These are phyloP conservation scores for Sedum album DNA, from an alignment of 164 flowering plant species.

Conservation along the genomic window DNA sequence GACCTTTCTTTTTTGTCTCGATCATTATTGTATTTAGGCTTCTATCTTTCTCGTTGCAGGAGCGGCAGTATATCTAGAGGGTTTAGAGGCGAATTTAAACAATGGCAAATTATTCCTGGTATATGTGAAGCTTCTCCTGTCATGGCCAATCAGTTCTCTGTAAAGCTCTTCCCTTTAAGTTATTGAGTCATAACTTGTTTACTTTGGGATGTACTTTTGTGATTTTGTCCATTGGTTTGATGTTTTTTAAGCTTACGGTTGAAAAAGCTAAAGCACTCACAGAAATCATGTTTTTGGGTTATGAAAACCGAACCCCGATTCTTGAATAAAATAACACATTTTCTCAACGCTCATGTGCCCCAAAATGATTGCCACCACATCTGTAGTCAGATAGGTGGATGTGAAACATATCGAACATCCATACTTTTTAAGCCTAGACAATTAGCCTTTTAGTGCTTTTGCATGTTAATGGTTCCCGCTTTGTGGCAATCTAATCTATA, in stretches of 20 bases:
- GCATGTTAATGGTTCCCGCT: neutral
- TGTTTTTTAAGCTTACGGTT: neutral
- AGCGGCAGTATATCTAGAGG: conserved; percentile 99
- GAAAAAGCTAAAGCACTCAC: neutral
- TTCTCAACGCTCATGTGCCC: too few species aligned
- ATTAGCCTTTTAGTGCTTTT: too few species aligned
- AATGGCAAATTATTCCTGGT: conserved; percentile 91
- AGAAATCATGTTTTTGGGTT: neutral
- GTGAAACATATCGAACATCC: too few species aligned
- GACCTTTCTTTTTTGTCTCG: neutral
- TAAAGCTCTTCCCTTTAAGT: conserved; percentile 32
- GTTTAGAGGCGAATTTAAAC: conserved; percentile 93
- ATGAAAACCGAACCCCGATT: neutral
- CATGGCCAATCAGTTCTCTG: conserved; percentile 98
- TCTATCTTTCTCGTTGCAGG: conserved; percentile 29
- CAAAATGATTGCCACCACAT: too few species aligned
- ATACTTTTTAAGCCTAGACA: too few species aligned
- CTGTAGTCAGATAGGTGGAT: too few species aligned
- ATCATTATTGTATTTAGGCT: neutral
- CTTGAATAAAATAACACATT: too few species aligned
- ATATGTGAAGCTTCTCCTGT: conserved; percentile 76
- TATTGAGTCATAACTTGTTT: neutral
- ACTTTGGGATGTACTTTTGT: neutral
- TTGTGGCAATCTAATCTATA: neutral
- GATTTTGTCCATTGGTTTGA: neutral